Evolutionary conservation across 202 grass and related monocot genomes (phyloP).

Genomic region (Setaria italica): DNA sequence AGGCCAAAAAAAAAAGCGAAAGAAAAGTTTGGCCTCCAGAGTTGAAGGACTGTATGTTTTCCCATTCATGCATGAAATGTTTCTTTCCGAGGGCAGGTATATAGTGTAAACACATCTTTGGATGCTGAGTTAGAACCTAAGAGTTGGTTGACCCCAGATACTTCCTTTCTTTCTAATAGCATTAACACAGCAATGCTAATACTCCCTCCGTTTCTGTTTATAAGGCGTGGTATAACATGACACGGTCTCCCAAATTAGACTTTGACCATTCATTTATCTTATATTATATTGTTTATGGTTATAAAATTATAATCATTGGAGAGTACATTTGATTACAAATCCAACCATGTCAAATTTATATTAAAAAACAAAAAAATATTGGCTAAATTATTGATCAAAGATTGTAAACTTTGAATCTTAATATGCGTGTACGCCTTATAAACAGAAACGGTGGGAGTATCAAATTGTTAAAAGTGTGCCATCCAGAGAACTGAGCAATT

Average conservation of each 20-base stretch:
- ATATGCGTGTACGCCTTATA: too few relatives aligned
- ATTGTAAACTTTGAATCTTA: too few relatives aligned
- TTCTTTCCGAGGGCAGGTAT: neutral
- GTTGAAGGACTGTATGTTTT: neutral
- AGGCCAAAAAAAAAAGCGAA: neutral
- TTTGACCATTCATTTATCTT: too few relatives aligned
- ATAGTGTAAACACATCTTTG: neutral
- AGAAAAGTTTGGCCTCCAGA: neutral
- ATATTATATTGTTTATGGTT: too few relatives aligned
- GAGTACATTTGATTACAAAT: too few relatives aligned
- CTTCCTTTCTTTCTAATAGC: neutral
- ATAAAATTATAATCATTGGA: too few relatives aligned
- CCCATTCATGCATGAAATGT: neutral
- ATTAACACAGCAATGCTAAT: neutral
- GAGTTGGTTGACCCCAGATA: neutral
- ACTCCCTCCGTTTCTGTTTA: too few relatives aligned
- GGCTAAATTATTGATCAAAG: too few relatives aligned
- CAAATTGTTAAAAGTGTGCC: neutral
- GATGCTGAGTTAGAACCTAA: slow-evolving; percentile 1
- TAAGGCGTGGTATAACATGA: too few relatives aligned
- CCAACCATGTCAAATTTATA: too few relatives aligned
- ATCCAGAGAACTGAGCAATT: neutral
- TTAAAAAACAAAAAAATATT: too few relatives aligned
- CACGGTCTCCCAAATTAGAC: too few relatives aligned
- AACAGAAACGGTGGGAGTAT: neutral